Evolutionary conservation across 192 early-diverging fungal species (phyloP).

Genomic region (Nowakowskiella sp.): DNA sequence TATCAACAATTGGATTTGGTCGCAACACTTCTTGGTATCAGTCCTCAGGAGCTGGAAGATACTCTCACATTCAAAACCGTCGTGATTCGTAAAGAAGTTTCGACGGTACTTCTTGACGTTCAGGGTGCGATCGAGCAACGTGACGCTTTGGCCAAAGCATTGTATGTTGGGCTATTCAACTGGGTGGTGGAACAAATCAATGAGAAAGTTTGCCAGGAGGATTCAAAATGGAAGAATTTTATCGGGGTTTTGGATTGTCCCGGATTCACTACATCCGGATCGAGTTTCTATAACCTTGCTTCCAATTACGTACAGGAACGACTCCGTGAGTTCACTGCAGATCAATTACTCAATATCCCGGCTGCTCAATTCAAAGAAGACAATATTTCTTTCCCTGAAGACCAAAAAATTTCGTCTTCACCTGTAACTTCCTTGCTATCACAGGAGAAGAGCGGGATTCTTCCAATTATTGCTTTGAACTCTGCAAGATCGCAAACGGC

Average conservation of each 20-base stretch:
- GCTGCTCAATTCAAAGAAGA: too few species aligned
- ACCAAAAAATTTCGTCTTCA: too few species aligned
- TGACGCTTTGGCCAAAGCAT: conserved; percentile 67
- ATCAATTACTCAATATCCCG: conserved; percentile 32
- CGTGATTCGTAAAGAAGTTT: conserved; percentile 69
- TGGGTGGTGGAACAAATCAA: conserved; percentile 90
- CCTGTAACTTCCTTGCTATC: conserved; percentile 16
- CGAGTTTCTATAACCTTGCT: conserved; percentile 37
- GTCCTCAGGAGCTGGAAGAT: conserved; percentile 53
- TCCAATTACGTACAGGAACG: conserved; percentile 46
- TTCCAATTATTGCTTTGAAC: conserved; percentile 31
- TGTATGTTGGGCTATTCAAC: conserved; percentile 68
- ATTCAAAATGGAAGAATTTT: conserved; percentile 62
- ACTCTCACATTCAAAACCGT: conserved; percentile 72
- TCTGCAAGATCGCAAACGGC: conserved; percentile 12
- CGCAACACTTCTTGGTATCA: conserved; percentile 73
- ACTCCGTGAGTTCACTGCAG: conserved; percentile 18
- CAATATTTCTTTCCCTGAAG: too few species aligned
- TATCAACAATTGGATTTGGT: conserved; percentile 62
- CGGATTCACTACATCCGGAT: conserved; percentile 31
- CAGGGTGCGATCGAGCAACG: conserved; percentile 68
- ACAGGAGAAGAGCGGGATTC: conserved; percentile 22
- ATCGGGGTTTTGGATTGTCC: conserved; percentile 74
- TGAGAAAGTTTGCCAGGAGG: conserved; percentile 66
- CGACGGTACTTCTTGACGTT: conserved; percentile 74